Base-by-base conservation (phyloP, 2,329 filamentous ascomycete species). In the Aspergillus transmontanensis region DNA sequence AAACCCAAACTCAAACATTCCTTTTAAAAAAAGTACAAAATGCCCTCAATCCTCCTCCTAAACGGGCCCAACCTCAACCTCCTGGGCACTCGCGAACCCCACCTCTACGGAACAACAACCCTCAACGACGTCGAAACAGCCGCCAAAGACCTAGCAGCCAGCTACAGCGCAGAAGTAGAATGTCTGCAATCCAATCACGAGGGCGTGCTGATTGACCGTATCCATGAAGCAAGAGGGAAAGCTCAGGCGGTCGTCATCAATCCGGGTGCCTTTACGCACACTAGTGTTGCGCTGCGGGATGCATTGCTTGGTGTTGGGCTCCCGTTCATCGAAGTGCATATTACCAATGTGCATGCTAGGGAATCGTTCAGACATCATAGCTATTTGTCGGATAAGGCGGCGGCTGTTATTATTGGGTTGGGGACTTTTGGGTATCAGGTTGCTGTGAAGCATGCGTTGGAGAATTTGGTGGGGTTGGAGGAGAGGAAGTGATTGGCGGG, bases 1-100 rank as follows among this genome's bases (percentile, higher is more conserved):
- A 1, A 19, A 10, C 6, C 39, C 0, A 41, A 9, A 4, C 6
- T 16, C 0, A 41, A 41, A 10, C 0, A 41, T 1, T 6, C 2
- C 7, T 41, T 10, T n/a, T 23, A 2, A 23, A 23, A 1, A 14
- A 9, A 10, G 4, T n/a, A 3, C 19, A n/a, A 41, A n/a, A 41
- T 41, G 39, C 19, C 39, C 19, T 41, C 39, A n/a, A 41, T 41
- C 7, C 39, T 41, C 39, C 39, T 41, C 39, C 19, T 41, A 9
- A 41, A 41, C 39, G 39, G 39, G 1, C 39, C 39, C n/a, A 41
- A 41, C 39, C 39, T 41, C 39, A 41, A 41, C 39, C 39, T 41
- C 39, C 1, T 41, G 6, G 39, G 39, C 6, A 41, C 39, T 19
- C 39, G 39, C 16, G 39, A 41, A 41, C 39, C 39, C 6, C 16